Conservation (phyloP, 176 grass and related monocot genomes). For the Aegilops speltoides region DNA sequence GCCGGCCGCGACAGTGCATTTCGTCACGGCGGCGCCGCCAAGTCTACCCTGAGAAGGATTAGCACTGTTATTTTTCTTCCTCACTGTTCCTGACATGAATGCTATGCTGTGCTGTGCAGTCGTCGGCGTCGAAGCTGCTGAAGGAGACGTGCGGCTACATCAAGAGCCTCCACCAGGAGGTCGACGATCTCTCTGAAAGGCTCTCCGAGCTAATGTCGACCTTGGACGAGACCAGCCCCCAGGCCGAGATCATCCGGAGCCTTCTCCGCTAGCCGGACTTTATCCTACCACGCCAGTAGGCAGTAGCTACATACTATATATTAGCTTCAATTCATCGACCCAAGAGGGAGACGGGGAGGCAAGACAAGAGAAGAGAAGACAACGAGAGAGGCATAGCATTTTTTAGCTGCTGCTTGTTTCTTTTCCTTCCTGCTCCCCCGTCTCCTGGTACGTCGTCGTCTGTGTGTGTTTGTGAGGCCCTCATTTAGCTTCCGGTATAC, state of each 20-base stretch:
- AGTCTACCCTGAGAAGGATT: neutral
- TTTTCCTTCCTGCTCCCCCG: neutral
- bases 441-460: neutral
- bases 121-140: slow-evolving; percentile 79
- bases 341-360: neutral
- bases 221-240: slow-evolving; percentile 68
- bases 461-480: slow-evolving; percentile 13
- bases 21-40: slow-evolving; percentile 8
- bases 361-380: neutral
- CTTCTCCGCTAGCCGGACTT: slow-evolving; percentile 50
- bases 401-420: neutral
- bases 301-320: slow-evolving; percentile 7
- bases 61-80: neutral
- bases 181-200: slow-evolving; percentile 75
- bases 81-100: neutral
- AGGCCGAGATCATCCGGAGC: slow-evolving; percentile 83
- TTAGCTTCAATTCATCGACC: neutral
- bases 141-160: slow-evolving; percentile 95
- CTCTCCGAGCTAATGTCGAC: slow-evolving; percentile 75
- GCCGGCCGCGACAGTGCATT: neutral
- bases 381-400: neutral
- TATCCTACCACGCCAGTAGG: neutral
- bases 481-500: slow-evolving; percentile 21
- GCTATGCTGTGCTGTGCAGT: slow-evolving; percentile 31
- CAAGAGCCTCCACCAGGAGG: slow-evolving; percentile 83